Evolutionary conservation across 2,329 filamentous ascomycete genomes (phyloP), one percentile per base, ranked within the genome.

Genomic region (Cercospora beticola): DNA sequence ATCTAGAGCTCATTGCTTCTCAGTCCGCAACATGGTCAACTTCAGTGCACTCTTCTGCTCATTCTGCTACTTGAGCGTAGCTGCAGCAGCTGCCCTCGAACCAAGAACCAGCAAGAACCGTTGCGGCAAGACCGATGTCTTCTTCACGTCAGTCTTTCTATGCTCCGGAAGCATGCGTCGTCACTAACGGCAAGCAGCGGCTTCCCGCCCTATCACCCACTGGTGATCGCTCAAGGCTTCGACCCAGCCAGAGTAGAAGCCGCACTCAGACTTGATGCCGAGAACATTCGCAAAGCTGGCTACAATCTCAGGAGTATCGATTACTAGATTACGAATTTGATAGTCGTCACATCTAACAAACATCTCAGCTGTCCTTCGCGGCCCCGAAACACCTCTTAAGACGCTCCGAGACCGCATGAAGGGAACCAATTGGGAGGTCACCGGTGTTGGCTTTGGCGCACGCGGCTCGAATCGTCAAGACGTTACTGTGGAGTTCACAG

Each of bases 111-210:
- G 40, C 60, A 63, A 49, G 43, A 52, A 63, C 26, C 40, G 60
- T 2, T 63, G 60, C n/a, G 60, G 60, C 36, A 52, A 63, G 43
- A 49, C 43, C 23, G 60, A 63, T 10, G 23, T 63, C 21, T 63
- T 49, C 60, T 52, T 63, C 43, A 63, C 60, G 60, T 63, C 16
- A 63, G 60, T 52, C 16, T n/a, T 43, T 4, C 1, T 23, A 63
- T 23, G 4, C 16, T 30, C 28, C 23, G 30, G 16, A 1, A 2
- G 10, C 4, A 7, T 4, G 30, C 56, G 23, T 16, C 18, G 7
- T 14, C 1, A 14, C 56, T 43, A 9, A 30, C n/a, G 9, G 16
- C 2, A n/a, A 4, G 14, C n/a, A 63, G 60, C 16, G 36, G 60
- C n/a, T 43, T 63, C 3, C 60, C 60, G 23, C 36, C 40, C 54